phyloP scores from a whole-genome alignment of 805 yeast species.

The Lachancea sp. region DNA sequence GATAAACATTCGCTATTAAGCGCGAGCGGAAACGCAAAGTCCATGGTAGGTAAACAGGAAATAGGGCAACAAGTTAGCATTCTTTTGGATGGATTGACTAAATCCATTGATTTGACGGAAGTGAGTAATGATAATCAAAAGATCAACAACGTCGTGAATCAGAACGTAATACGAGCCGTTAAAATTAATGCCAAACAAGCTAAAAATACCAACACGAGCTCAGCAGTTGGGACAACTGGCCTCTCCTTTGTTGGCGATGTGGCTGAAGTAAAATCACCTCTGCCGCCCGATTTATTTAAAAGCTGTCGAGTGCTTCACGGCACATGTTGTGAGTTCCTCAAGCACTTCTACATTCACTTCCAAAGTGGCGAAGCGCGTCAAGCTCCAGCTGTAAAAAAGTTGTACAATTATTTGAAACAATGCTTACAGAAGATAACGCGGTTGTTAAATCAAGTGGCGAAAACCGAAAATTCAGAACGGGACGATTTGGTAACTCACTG shows the following conservation, averaged over 20 bases:
- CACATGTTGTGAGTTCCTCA: constrained; percentile 66
- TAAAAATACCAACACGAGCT: constrained; percentile 29
- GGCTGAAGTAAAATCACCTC: constrained; percentile 29
- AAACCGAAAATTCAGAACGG: constrained; percentile 27
- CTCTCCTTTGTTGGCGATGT: constrained; percentile 18
- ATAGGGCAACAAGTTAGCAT: constrained; percentile 17
- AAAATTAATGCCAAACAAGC: constrained; percentile 50
- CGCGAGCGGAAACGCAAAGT: neutral
- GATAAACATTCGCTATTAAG: constrained; percentile 5
- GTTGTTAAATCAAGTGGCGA: constrained; percentile 26
- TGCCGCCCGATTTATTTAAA: constrained; percentile 40
- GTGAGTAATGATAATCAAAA: constrained; percentile 19
- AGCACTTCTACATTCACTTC: constrained; percentile 68
- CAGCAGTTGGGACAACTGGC: constrained; percentile 23
- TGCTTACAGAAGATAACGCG: constrained; percentile 40
- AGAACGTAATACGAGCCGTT: constrained; percentile 42
- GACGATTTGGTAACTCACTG: constrained; percentile 26
- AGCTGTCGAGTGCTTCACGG: constrained; percentile 56
- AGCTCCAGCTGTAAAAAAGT: constrained; percentile 38
- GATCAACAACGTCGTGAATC: constrained; percentile 30
- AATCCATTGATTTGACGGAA: constrained; percentile 27
- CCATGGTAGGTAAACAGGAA: constrained; percentile 12
- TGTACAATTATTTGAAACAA: constrained; percentile 43
- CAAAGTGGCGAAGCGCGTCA: constrained; percentile 44
- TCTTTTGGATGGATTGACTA: constrained; percentile 16